Base-by-base conservation (phyloP, 148 eudicot species). In the Camellia japonica region DNA sequence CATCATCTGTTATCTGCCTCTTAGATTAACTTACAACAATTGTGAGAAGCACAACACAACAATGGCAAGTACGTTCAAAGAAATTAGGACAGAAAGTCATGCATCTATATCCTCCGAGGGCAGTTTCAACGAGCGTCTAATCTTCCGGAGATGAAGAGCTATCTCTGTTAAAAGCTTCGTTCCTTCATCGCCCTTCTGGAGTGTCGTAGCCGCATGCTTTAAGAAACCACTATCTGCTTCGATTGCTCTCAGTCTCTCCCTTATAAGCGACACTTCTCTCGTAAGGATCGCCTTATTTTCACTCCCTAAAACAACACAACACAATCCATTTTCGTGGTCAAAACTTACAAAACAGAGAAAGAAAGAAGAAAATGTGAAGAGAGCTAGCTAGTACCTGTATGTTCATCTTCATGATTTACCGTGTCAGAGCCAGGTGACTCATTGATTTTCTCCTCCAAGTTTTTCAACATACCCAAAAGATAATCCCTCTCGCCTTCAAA, bases 211-310 rank as follows among this genome's bases (percentile, higher is more conserved):
- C 65, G 89, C 87, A 58, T 84, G 91, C 85, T 87, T 85, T 67
- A 88, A 78, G 84, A 90, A 91, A 59, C 87, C 88, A 83, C 89
- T 85, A 20, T 89, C 90, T 67, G 91, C 92, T 86, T 92, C 92
- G 41, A 93, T 76, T 46, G 85, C 88, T 58, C 82, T 90, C 81
- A 90, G 43, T 82, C 91, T 88, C 80, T 84, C 88, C 68, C 82
- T 87, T 46, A 91, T 69, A 68, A 81, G 59, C 18, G 89, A 85
- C 23, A 88, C 80, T 82, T 89, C 93, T 85, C 85, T 86, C 11
- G 81, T 80, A 77, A 90, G 83, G 18, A 63, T 68, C n/a, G 76
- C 85, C 58, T 84, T 85, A 11, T 76, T 76, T 41, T 71, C 88
- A 19, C 70, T 71, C 74, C 83, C 91, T 86, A 67, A 81, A 30